These are phyloP conservation scores for Dactylonectria estremocensis DNA, from an alignment of 2,329 filamentous ascomycete genomes.

Conservation along the genomic window DNA sequence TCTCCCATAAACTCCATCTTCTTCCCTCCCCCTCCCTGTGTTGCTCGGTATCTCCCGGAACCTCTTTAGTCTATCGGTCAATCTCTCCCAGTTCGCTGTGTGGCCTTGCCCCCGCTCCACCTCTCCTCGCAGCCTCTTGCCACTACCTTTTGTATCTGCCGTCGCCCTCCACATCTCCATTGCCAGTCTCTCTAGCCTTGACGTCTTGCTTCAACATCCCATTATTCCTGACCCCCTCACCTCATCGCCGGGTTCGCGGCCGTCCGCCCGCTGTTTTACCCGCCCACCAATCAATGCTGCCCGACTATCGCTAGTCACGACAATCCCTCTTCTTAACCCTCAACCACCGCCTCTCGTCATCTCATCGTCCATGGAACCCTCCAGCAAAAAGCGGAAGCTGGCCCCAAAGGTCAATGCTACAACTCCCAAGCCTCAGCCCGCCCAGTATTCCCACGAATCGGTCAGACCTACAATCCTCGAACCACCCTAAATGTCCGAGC, in stretches of 20 bases:
- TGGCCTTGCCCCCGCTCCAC: conserved; percentile 19
- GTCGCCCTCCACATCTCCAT: conserved; percentile 9
- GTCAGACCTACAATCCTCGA: conserved; percentile 49
- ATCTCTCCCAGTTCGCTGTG: conserved; percentile 27
- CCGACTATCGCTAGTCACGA: conserved; percentile 38
- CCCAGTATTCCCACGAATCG: conserved; percentile 54
- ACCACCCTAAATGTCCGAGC: conserved; percentile 28
- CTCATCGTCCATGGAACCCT: conserved; percentile 58
- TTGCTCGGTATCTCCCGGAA: conserved; percentile 30
- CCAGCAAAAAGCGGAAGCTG: conserved; percentile 61
- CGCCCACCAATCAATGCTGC: conserved; percentile 44
- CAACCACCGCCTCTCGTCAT: conserved; percentile 34
- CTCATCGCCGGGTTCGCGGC: conserved; percentile 9
- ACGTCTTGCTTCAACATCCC: conserved; percentile 1
- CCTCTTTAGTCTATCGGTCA: conserved; percentile 30
- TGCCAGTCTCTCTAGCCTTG: conserved; percentile 1
- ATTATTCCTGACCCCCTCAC: conserved; percentile 1
- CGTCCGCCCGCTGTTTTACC: conserved; percentile 16
- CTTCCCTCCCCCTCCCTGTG: conserved; percentile 14
- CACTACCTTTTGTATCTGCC: neutral
- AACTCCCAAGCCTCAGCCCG: conserved; percentile 50
- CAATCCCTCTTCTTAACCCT: conserved; percentile 36
- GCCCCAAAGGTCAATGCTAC: conserved; percentile 59
- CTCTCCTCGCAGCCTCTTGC: conserved; percentile 18
- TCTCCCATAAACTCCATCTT: conserved; percentile 20